Base-by-base conservation (phyloP, 192 early-diverging fungal genomes). In the Podila minutissima region DNA sequence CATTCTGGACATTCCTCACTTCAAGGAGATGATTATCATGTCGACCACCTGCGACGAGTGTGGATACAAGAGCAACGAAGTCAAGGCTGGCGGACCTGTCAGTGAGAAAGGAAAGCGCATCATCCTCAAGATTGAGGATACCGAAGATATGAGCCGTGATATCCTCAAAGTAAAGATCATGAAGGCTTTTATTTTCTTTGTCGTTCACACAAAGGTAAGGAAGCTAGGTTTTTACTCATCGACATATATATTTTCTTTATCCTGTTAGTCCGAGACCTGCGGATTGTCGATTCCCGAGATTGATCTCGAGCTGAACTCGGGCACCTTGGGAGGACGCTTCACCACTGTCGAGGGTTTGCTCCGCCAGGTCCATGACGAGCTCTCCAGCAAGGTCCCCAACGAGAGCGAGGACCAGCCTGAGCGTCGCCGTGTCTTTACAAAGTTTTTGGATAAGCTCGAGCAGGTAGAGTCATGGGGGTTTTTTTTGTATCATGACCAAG, bases 21-120 rank as follows among this genome's bases (percentile, higher is more conserved):
- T 98, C 81, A 97, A 97, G 78, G 92, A 98, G 65, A 94, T 97
- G 15, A 92, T 98, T 58, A 94, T 98, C 72, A 97, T 97, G 97
- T 91, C 95, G 19, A 97, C 96, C 4, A 87, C 87, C 57, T 98
- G 97, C 84, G 95, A 97, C 53, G 69, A 83, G 28, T 98, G 97
- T 81, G 97, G 96, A 13, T 98, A 94, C 88, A 97, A 97, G 89
- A 92, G 89, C 60, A 98, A 97, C 82, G 97, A 98, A 84, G 96
- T 98, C 73, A 98, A 98, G 86, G 91, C 96, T 66, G 95, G 96
- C 62, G 96, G 97, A 17, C 88, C 95, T 22, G 92, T 98, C 67
- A 88, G 94, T 66, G 81, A 78, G 5, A 81, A 88, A 72, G 97
- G 95, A 61, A 93, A 89, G 73, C 88, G 91, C 29, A 96, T 97